These are phyloP conservation scores for Arthromyces matolae DNA, from an alignment of 768 basidiomycete genomes.

Conservation along the genomic window DNA sequence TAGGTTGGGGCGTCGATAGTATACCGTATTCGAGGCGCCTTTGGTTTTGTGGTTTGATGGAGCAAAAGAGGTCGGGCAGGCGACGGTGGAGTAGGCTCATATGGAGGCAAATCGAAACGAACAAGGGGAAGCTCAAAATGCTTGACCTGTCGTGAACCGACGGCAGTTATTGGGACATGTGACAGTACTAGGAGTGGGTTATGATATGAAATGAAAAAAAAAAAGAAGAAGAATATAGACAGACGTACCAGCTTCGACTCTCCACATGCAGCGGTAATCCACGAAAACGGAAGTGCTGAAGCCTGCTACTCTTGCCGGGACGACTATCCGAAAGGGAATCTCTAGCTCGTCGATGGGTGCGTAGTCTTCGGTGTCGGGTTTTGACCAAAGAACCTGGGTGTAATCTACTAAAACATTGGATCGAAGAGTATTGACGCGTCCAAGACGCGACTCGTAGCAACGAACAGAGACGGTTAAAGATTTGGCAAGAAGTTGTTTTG, in stretches of 20 bases:
- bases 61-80: constrained; percentile 35
- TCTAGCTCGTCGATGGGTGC: constrained; percentile 63
- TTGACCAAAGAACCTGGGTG: constrained; percentile 64
- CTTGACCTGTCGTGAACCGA: constrained; percentile 66
- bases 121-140: constrained; percentile 71
- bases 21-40: constrained; percentile 58
- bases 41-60: constrained; percentile 48
- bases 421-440: constrained; percentile 51
- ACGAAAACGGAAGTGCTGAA: constrained; percentile 71
- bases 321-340: constrained; percentile 63
- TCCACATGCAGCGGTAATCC: constrained; percentile 78
- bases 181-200: constrained; percentile 50
- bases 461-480: constrained; percentile 71
- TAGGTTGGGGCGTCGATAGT: constrained; percentile 48
- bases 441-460: constrained; percentile 77
- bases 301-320: constrained; percentile 61
- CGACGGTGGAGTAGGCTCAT: constrained; percentile 32
- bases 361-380: constrained; percentile 53
- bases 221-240: constrained; percentile 12
- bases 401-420: constrained; percentile 70
- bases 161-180: constrained; percentile 59
- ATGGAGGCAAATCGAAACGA: constrained; percentile 60
- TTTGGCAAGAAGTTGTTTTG: constrained; percentile 61
- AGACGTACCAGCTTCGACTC: constrained; percentile 72
- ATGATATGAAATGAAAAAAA: constrained; percentile 14